Conservation (phyloP, 768 basidiomycete species). For the Chalciporus chontae region DNA sequence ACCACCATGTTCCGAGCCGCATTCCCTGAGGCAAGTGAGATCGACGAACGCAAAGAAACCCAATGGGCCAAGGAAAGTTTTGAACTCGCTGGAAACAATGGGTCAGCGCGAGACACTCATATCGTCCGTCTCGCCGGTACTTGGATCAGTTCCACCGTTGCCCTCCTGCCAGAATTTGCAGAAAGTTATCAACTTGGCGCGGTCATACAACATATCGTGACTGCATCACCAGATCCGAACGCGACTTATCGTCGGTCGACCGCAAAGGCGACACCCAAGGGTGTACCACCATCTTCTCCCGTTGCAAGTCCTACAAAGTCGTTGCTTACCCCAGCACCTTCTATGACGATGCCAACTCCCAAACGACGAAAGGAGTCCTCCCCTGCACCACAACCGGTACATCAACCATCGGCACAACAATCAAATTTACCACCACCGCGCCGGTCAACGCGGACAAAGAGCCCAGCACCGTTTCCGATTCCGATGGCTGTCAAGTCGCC, state of each 20-base stretch:
- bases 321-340: constrained; percentile 33
- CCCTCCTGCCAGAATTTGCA: constrained; percentile 55
- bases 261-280: constrained; percentile 29
- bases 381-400: constrained; percentile 26
- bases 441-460: constrained; percentile 41
- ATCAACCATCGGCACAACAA: constrained; percentile 9
- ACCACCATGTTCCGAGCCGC: constrained; percentile 98
- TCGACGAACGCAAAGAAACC: constrained; percentile 74
- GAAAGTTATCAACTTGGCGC: constrained; percentile 58
- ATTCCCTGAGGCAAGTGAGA: constrained; percentile 76
- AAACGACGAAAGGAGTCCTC: constrained; percentile 70
- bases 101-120: constrained; percentile 52
- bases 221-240: constrained; percentile 74
- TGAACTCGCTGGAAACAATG: constrained; percentile 77
- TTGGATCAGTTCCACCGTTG: constrained; percentile 72
- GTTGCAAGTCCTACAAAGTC: constrained; percentile 21
- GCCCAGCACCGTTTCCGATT: constrained; percentile 33
- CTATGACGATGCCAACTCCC: constrained; percentile 42
- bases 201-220: constrained; percentile 62
- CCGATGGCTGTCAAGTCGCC: constrained; percentile 36
- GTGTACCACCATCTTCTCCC: constrained; percentile 26
- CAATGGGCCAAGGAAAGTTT: constrained; percentile 79
- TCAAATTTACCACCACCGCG: constrained; percentile 38
- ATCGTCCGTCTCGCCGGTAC: constrained; percentile 83
- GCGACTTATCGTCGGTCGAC: constrained; percentile 75